These are phyloP conservation scores for Musa schizocarpa DNA, from an alignment of 176 grass and related monocot genomes.

Conservation along the genomic window DNA sequence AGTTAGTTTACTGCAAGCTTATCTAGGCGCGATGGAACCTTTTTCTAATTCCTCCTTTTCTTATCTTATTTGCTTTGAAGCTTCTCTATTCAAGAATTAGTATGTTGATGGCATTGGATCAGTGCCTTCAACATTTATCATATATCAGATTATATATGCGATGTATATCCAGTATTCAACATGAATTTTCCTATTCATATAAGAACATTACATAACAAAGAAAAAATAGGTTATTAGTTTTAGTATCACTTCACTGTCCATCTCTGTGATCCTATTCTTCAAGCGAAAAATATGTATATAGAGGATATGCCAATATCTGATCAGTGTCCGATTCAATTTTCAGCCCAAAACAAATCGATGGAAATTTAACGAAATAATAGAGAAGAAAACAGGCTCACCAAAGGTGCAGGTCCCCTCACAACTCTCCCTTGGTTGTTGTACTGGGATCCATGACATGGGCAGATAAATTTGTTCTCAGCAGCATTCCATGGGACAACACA, in stretches of 20 bases:
- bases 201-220: background rate
- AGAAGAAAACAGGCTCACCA: conserved; percentile 28
- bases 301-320: no score
- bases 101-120: background rate
- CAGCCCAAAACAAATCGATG: no score
- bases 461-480: conserved; percentile 82
- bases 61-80: no score
- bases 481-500: conserved; percentile 87
- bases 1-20: no score
- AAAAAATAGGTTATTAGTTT: no score
- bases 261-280: background rate
- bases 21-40: no score
- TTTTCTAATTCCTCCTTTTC: no score
- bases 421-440: conserved; percentile 97
- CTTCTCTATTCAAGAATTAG: background rate
- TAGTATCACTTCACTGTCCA: background rate
- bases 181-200: no score
- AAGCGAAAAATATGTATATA: background rate
- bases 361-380: background rate
- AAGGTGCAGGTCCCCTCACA: conserved; percentile 77
- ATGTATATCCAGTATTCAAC: background rate
- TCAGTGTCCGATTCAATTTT: no score
- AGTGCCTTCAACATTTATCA: background rate
- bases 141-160: background rate
- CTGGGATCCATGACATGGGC: conserved; percentile 85